Evolutionary conservation across 2,329 filamentous ascomycete genomes (phyloP).

Genomic region (Penicillium brevicompactum): DNA sequence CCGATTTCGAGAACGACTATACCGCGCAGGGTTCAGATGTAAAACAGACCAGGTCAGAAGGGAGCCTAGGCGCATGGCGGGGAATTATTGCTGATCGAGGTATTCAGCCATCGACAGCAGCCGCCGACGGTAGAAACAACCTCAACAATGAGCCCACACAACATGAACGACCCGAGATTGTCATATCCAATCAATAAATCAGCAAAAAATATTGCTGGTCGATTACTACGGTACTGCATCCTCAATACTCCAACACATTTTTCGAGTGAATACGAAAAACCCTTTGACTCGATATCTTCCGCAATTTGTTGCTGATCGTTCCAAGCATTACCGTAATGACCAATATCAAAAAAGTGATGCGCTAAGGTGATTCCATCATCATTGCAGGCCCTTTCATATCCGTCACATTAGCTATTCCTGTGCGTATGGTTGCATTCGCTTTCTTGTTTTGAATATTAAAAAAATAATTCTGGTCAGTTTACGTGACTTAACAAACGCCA

Average conservation of each 20-base stretch:
- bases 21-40: neutral
- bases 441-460: too few species aligned
- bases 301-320: constrained; percentile 2
- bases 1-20: neutral
- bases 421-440: too few species aligned
- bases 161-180: neutral
- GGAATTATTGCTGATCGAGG: neutral
- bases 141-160: neutral
- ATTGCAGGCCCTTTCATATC: neutral
- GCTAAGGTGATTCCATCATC: neutral
- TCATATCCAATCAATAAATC: neutral
- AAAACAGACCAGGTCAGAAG: constrained; percentile 2
- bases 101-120: neutral
- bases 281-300: neutral
- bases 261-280: neutral
- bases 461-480: too few species aligned
- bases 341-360: constrained; percentile 1
- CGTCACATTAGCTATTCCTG: too few species aligned
- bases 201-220: neutral
- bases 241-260: neutral
- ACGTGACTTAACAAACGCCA: too few species aligned
- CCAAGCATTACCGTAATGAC: neutral
- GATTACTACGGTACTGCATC: neutral
- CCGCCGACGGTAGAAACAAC: neutral
- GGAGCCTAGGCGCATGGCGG: neutral